A percentile compares a stretch with the other conserved stretches of the same genome.
These are phyloP conservation scores for Tricladium varicosporioides DNA, from an alignment of 2,329 filamentous ascomycete genomes.

Conservation along the genomic window DNA sequence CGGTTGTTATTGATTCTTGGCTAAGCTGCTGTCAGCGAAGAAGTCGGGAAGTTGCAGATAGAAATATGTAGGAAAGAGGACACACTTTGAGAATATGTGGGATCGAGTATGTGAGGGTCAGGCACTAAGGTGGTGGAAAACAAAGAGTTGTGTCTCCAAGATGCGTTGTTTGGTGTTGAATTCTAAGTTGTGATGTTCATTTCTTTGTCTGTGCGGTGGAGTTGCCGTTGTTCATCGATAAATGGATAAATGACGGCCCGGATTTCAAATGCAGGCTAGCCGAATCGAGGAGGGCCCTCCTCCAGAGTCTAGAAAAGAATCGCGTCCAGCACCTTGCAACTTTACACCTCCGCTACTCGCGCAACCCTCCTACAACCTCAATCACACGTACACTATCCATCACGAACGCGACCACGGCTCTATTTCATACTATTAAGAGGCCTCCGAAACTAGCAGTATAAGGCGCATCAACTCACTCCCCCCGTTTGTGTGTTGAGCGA, in stretches of 20 bases:
- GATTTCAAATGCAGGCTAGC: not conserved
- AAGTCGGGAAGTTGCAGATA: not conserved
- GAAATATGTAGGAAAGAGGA: not conserved
- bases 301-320: not conserved
- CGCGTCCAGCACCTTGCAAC: constrained; percentile 6
- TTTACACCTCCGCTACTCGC: constrained; percentile 3
- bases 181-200: not conserved
- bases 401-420: constrained; percentile 16
- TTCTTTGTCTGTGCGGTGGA: not conserved
- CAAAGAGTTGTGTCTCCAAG: not conserved
- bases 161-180: not conserved
- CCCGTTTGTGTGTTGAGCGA: constrained; percentile 25
- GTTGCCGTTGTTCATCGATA: not conserved
- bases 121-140: not conserved
- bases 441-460: constrained; percentile 10
- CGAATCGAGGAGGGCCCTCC: not conserved
- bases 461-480: constrained; percentile 13
- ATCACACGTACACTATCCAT: constrained; percentile 9
- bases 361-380: constrained; percentile 17
- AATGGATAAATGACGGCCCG: not conserved
- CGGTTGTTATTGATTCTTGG: not conserved
- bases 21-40: not conserved
- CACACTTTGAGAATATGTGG: not conserved
- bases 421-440: not conserved
- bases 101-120: not conserved